Percentiles rank a stretch among this genome's conserved stretches.
phyloP scores from a whole-genome alignment of 148 eudicot species.

The Silene uniflora region DNA sequence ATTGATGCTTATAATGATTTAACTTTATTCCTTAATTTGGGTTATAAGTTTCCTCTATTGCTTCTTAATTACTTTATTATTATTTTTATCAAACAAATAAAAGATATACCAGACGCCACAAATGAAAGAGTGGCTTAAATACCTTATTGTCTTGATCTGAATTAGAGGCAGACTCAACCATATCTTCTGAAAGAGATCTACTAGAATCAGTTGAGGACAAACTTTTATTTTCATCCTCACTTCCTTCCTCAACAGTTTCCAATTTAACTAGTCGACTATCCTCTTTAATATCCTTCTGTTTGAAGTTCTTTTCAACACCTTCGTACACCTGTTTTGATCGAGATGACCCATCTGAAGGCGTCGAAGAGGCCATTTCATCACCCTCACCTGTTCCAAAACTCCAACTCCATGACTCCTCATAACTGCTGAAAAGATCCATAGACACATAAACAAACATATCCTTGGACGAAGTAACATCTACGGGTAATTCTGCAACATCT shows the following conservation, averaged over 20 bases:
- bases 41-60: background rate
- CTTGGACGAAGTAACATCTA: conserved; percentile 31
- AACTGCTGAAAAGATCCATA: conserved; percentile 84
- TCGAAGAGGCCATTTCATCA: conserved; percentile 34
- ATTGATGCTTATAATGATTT: background rate
- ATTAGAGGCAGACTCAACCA: conserved; percentile 34
- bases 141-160: conserved; percentile 34
- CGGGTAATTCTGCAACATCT: conserved; percentile 36
- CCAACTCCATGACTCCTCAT: conserved; percentile 84
- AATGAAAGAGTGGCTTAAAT: background rate
- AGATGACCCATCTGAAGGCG: conserved; percentile 33
- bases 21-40: background rate
- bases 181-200: conserved; percentile 39
- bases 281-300: conserved; percentile 43
- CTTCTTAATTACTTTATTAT: background rate
- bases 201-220: conserved; percentile 38
- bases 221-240: conserved; percentile 50
- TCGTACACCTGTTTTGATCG: conserved; percentile 44
- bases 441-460: conserved; percentile 72
- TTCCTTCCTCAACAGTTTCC: conserved; percentile 60
- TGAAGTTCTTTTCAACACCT: conserved; percentile 50
- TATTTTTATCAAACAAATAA: background rate
- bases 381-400: conserved; percentile 51
- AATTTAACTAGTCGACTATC: conserved; percentile 44
- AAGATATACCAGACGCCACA: background rate